A percentile compares a stretch with the other conserved stretches of the same genome.
phyloP scores from a whole-genome alignment of 1,139 yeast genomes.

The Cylindricascospora bacillispora region DNA sequence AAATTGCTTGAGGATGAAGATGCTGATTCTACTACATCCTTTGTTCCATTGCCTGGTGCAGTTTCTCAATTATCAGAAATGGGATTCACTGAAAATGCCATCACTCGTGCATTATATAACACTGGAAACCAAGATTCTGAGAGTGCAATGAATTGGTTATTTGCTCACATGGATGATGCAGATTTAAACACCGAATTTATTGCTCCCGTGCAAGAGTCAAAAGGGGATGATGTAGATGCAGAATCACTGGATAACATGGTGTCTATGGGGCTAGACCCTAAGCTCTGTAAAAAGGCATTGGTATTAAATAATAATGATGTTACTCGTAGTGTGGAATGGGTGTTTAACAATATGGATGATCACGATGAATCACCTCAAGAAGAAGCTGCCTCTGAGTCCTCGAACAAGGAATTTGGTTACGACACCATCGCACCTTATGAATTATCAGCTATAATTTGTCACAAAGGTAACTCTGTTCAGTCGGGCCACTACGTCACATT shows the following conservation, averaged over 20 bases:
- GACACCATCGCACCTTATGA: conserved; percentile 31
- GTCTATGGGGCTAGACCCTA: conserved; percentile 62
- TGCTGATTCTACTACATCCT: conserved; percentile 27
- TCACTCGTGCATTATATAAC: conserved; percentile 52
- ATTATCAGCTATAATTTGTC: conserved; percentile 71
- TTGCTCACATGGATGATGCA: conserved; percentile 76
- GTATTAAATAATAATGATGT: conserved; percentile 43
- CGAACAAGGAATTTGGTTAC: conserved; percentile 22
- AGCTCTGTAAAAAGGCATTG: conserved; percentile 60
- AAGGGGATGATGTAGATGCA: conserved; percentile 30
- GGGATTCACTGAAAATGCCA: conserved; percentile 76
- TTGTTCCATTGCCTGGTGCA: conserved; percentile 44
- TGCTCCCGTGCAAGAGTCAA: conserved; percentile 15
- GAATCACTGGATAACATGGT: conserved; percentile 35
- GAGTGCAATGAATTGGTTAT: conserved; percentile 82
- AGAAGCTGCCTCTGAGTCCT: background rate
- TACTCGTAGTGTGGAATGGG: conserved; percentile 82
- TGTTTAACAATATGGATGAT: conserved; percentile 66
- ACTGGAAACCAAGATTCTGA: conserved; percentile 66
- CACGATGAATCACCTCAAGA: conserved; percentile 29
- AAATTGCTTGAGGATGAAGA: conserved; percentile 27
- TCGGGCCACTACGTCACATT: conserved; percentile 95
- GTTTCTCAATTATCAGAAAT: conserved; percentile 48
- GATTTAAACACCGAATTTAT: conserved; percentile 57
- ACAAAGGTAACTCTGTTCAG: conserved; percentile 87